Evolutionary conservation across 164 flowering plant genomes (phyloP).

Genomic region (Saururus chinensis): DNA sequence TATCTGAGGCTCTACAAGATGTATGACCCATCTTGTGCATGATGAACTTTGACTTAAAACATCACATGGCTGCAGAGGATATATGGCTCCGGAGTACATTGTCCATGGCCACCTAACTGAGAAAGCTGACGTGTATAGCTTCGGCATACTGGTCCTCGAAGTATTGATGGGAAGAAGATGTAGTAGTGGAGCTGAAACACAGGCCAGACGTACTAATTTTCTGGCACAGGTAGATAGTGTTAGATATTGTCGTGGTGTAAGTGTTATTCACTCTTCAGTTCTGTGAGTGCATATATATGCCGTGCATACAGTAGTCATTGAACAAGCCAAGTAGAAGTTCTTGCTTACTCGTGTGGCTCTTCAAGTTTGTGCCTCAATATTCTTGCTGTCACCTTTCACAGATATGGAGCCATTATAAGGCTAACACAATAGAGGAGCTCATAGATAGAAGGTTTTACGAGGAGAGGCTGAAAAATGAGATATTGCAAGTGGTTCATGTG

Average conservation of each 20-base stretch:
- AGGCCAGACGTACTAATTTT: not conserved
- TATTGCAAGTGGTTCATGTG: conserved; percentile 9
- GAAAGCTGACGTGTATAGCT: conserved; percentile 15
- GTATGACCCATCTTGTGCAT: too few species aligned
- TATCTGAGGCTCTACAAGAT: too few species aligned
- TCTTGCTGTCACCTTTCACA: not conserved
- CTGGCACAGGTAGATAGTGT: not conserved
- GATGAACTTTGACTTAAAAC: not conserved
- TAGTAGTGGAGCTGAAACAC: not conserved
- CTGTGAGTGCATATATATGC: too few species aligned
- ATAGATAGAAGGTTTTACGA: conserved; percentile 7
- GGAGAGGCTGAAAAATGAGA: conserved; percentile 5
- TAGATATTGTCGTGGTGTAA: too few species aligned
- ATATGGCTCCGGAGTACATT: conserved; percentile 14
- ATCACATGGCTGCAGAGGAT: conserved; percentile 5
- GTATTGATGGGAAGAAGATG: conserved; percentile 4
- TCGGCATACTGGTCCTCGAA: conserved; percentile 10
- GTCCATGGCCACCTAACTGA: conserved; percentile 13
- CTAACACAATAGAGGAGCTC: conserved; percentile 1
- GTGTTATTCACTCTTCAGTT: too few species aligned
- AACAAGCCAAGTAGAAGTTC: not conserved
- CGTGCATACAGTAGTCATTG: not conserved
- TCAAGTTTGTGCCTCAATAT: too few species aligned
- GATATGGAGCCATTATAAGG: conserved; percentile 12
- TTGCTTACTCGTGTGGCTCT: too few species aligned